Evolutionary conservation across 192 early-diverging fungal species (phyloP).

Genomic region (Dimargaris verticillata): DNA sequence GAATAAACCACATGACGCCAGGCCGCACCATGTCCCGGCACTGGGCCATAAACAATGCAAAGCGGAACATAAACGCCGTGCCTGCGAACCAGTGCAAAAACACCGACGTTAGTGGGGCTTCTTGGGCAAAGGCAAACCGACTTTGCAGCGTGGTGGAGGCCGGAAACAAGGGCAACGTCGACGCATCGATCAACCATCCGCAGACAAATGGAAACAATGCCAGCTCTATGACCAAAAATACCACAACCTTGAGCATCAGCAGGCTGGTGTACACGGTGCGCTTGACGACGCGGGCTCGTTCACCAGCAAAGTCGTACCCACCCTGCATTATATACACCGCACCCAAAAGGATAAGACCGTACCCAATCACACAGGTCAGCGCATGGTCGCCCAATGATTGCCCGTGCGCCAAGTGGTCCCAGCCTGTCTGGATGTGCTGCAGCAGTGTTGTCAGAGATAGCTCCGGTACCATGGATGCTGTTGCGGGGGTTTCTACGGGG

Average conservation of each 20-base stretch:
- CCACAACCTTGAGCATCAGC: conserved; percentile 42
- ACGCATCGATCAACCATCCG: conserved; percentile 69
- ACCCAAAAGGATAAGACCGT: conserved; percentile 26
- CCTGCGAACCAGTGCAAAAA: conserved; percentile 87
- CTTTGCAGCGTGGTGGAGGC: conserved; percentile 30
- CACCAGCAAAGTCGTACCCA: conserved; percentile 15
- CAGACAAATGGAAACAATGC: conserved; percentile 73
- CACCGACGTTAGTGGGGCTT: conserved; percentile 43
- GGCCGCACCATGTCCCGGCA: conserved; percentile 72
- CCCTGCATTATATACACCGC: conserved; percentile 45
- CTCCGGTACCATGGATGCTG: not conserved
- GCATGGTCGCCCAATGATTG: conserved; percentile 21
- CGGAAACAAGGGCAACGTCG: conserved; percentile 60
- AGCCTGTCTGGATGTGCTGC: not conserved
- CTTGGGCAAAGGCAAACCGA: conserved; percentile 38
- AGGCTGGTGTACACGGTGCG: conserved; percentile 19
- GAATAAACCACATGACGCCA: conserved; percentile 96
- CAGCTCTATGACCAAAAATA: conserved; percentile 81
- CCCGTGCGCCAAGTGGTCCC: conserved; percentile 12
- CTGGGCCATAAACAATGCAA: conserved; percentile 70
- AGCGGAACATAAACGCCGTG: conserved; percentile 85
- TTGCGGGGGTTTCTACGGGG: not conserved
- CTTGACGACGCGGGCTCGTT: conserved; percentile 16
- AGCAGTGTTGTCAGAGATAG: not conserved
- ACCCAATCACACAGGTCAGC: conserved; percentile 22